These are phyloP conservation scores for Synchytrium microbalum DNA, from an alignment of 371 early-diverging fungal species.

Conservation along the genomic window DNA sequence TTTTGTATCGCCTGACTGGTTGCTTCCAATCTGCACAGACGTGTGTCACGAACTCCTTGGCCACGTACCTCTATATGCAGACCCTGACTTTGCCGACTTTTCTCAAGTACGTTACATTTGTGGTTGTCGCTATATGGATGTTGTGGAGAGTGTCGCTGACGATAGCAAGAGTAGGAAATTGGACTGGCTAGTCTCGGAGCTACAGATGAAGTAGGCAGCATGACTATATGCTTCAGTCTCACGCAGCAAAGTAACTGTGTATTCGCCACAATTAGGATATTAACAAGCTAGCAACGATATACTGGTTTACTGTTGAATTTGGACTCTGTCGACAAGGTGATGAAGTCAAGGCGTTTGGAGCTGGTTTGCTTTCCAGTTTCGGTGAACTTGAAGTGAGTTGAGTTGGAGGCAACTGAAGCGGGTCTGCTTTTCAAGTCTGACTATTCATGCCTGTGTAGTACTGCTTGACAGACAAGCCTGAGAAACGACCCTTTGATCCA, in stretches of 20 bases:
- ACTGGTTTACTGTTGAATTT: slow-evolving; percentile 94
- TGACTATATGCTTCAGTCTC: slow-evolving; percentile 60
- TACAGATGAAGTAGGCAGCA: slow-evolving; percentile 83
- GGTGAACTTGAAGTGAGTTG: slow-evolving; percentile 73
- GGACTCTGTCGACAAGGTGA: slow-evolving; percentile 80
- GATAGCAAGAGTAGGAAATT: slow-evolving; percentile 76
- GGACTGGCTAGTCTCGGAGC: slow-evolving; percentile 92
- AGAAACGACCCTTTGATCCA: slow-evolving; percentile 77
- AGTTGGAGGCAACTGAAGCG: too few relatives aligned
- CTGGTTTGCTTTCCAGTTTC: slow-evolving; percentile 90
- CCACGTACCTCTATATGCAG: slow-evolving; percentile 84
- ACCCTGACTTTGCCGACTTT: slow-evolving; percentile 93
- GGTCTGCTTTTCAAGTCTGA: too few relatives aligned
- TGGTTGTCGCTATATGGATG: neutral
- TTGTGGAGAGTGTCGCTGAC: neutral
- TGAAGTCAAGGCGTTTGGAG: slow-evolving; percentile 84
- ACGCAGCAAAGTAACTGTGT: slow-evolving; percentile 6
- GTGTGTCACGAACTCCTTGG: slow-evolving; percentile 81
- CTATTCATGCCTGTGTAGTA: slow-evolving; percentile 35
- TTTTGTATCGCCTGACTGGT: too few relatives aligned
- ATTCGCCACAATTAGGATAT: slow-evolving; percentile 3
- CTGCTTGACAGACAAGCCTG: slow-evolving; percentile 70
- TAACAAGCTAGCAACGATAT: slow-evolving; percentile 34
- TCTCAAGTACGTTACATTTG: slow-evolving; percentile 43
- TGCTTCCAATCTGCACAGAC: too few relatives aligned